A percentile compares a stretch with the other conserved stretches of the same genome.
Conservation (phyloP, 2,329 filamentous ascomycete genomes). For the Dothiorella sarmentorum region DNA sequence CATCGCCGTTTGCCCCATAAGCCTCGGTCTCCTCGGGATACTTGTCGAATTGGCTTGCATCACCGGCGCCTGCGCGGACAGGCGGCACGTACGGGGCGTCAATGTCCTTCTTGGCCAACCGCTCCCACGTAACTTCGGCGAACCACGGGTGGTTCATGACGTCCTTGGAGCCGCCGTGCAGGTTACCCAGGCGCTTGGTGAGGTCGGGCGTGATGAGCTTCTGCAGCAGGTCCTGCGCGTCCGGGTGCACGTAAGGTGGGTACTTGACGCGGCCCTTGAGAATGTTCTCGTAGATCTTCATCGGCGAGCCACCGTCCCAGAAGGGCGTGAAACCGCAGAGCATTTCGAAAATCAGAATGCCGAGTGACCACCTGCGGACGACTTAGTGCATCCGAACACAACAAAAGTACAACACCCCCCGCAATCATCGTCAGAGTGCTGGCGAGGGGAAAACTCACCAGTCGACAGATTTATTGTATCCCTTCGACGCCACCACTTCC, state of each 20-base stretch:
- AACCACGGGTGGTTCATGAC: slow-evolving; percentile 98
- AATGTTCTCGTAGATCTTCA: slow-evolving; percentile 99
- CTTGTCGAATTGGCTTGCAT: slow-evolving; percentile 96
- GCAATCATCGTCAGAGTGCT: slow-evolving; percentile 5
- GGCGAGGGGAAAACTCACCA: slow-evolving; percentile 62
- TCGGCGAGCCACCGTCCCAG: slow-evolving; percentile 95
- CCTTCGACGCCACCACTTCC: slow-evolving; percentile 98
- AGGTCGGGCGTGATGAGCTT: slow-evolving; percentile 91
- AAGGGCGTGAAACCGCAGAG: slow-evolving; percentile 98
- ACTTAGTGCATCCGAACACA: slow-evolving; percentile 19
- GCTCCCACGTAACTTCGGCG: slow-evolving; percentile 94
- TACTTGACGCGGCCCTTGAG: slow-evolving; percentile 95
- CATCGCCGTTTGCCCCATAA: slow-evolving; percentile 74
- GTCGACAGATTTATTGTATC: slow-evolving; percentile 99
- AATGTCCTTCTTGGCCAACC: slow-evolving; percentile 90
- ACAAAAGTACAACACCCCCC: slow-evolving; percentile 1
- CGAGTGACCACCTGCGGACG: slow-evolving; percentile 87
- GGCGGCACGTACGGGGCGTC: slow-evolving; percentile 97
- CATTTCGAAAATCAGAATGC: slow-evolving; percentile 99
- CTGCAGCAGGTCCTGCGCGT: slow-evolving; percentile 88
- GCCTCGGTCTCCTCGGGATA: slow-evolving; percentile 96
- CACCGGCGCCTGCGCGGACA: slow-evolving; percentile 87
- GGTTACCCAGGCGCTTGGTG: slow-evolving; percentile 90
- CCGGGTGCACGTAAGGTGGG: slow-evolving; percentile 88
- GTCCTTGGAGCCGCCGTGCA: slow-evolving; percentile 85